A percentile compares a stretch with the other conserved stretches of the same genome.
These are phyloP conservation scores for Lantana camara DNA, from an alignment of 257 asterid genomes.

Conservation along the genomic window DNA sequence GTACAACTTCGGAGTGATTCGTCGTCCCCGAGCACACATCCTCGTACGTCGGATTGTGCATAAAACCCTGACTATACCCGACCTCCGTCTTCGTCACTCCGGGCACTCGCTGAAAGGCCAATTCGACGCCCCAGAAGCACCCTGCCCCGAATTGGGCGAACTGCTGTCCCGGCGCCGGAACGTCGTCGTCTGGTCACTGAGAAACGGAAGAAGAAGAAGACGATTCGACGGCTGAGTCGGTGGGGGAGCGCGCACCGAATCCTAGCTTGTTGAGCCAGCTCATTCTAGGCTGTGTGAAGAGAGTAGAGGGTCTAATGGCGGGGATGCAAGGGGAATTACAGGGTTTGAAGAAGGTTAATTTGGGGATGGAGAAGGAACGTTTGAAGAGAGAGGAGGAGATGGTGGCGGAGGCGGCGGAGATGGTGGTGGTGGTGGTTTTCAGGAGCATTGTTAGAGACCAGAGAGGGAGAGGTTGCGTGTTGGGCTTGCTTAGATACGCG, in stretches of 20 bases:
- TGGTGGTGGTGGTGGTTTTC: conserved; percentile 46
- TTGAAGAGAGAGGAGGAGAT: conserved; percentile 38
- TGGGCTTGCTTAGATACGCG: conserved; percentile 26
- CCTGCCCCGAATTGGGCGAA: conserved; percentile 95
- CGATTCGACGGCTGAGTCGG: conserved; percentile 44
- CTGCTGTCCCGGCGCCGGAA: conserved; percentile 72
- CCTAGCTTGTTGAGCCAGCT: conserved; percentile 81
- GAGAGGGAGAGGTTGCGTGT: conserved; percentile 33
- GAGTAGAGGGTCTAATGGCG: conserved; percentile 32
- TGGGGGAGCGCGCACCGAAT: conserved; percentile 66
- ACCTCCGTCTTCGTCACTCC: conserved; percentile 88
- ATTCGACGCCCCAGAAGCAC: conserved; percentile 98
- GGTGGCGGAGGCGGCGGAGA: conserved; percentile 35
- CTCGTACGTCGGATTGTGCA: conserved; percentile 75
- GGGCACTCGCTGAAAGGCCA: conserved; percentile 83
- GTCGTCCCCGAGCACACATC: conserved; percentile 83
- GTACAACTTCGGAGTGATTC: conserved; percentile 82
- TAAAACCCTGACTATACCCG: conserved; percentile 74
- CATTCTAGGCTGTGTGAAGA: conserved; percentile 36
- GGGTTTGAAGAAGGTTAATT: conserved; percentile 35
- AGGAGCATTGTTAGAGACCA: conserved; percentile 59
- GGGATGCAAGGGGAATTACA: conserved; percentile 30
- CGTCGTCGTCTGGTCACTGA: conserved; percentile 77
- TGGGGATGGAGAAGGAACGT: conserved; percentile 35
- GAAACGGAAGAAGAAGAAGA: conserved; percentile 59